Conservation (phyloP, 345 rosid species). For the Murraya paniculata region DNA sequence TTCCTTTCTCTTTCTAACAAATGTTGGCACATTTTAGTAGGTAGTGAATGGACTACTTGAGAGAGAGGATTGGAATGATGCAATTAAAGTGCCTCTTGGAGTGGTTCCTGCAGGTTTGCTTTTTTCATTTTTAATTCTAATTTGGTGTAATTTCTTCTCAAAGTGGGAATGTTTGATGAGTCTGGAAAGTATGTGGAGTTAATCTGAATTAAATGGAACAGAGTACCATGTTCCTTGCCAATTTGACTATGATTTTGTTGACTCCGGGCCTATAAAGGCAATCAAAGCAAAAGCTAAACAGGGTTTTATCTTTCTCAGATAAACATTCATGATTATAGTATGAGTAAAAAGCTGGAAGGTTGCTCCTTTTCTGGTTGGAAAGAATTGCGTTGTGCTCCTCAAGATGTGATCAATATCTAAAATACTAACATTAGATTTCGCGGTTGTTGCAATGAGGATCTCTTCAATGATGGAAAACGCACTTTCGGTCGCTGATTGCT, state of each 20-base stretch:
- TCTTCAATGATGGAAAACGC: constrained; percentile 1
- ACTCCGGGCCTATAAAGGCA: neutral
- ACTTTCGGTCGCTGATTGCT: neutral
- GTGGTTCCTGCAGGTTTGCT: constrained; percentile 84
- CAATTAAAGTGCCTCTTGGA: constrained; percentile 78
- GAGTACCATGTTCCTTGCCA: neutral
- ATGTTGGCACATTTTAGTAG: constrained; percentile 54
- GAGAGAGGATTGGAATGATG: constrained; percentile 81
- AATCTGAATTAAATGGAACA: neutral
- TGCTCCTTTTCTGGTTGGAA: neutral
- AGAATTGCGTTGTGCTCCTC: neutral
- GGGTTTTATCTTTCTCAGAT: neutral
- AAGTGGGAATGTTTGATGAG: neutral
- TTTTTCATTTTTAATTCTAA: constrained; percentile 1
- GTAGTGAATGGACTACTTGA: constrained; percentile 95
- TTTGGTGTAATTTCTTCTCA: neutral
- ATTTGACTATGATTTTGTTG: neutral
- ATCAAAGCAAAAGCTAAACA: neutral
- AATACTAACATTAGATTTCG: neutral
- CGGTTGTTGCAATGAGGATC: neutral
- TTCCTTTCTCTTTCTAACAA: constrained; percentile 16
- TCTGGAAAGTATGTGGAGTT: neutral
- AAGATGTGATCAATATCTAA: neutral
- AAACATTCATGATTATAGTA: neutral
- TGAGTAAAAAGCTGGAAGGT: neutral